Evolutionary conservation across 225 moss, liverwort and hornwort genomes (phyloP).

Genomic region (Pseudoscleropodium purum): DNA sequence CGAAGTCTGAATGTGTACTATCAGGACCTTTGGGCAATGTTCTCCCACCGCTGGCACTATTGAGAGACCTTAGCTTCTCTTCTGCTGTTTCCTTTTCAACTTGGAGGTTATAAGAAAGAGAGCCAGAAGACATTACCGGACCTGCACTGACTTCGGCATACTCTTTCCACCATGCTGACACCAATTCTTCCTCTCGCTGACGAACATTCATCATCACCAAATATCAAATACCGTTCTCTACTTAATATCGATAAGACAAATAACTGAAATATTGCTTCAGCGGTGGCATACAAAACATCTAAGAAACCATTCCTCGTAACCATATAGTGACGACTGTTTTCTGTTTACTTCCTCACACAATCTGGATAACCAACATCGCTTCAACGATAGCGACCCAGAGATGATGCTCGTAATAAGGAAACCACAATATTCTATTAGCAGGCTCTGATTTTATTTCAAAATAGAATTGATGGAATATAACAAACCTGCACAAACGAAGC

Average conservation of each 20-base stretch:
- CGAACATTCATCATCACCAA: not conserved
- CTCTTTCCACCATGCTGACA: slow-evolving; percentile 98
- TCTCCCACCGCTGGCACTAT: slow-evolving; percentile 4
- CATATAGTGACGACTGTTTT: not conserved
- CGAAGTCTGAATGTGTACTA: slow-evolving; percentile 31
- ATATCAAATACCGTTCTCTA: not conserved
- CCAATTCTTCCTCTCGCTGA: slow-evolving; percentile 94
- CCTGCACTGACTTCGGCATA: slow-evolving; percentile 93
- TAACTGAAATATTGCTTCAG: not conserved
- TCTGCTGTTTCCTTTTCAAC: slow-evolving; percentile 22
- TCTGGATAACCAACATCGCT: not conserved
- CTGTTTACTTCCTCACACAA: not conserved
- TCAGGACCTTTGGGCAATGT: slow-evolving; percentile 4
- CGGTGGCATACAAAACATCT: not conserved
- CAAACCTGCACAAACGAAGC: slow-evolving; percentile 90
- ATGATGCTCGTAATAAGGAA: not conserved
- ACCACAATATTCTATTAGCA: not conserved
- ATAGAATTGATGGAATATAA: not conserved
- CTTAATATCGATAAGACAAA: not conserved
- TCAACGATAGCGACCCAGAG: not conserved
- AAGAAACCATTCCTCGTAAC: not conserved
- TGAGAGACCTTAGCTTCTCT: slow-evolving; percentile 20
- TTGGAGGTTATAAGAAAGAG: slow-evolving; percentile 5
- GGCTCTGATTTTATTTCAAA: not conserved
- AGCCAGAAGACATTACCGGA: slow-evolving; percentile 37